Conservation (phyloP, 768 basidiomycete genomes). For the Psilocybe tampanensis region DNA sequence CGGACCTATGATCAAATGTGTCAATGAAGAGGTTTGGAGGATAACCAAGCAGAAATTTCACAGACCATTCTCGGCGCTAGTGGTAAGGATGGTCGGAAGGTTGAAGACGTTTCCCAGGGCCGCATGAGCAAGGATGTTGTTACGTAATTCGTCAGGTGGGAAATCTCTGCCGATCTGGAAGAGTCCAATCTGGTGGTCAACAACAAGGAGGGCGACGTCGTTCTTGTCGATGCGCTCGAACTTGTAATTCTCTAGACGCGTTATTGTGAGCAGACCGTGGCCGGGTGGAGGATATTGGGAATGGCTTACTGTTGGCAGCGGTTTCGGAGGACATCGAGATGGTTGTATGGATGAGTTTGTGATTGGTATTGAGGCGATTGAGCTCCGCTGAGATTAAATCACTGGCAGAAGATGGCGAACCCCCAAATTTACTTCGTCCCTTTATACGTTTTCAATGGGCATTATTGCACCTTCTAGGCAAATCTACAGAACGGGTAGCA, state of each 20-base stretch:
- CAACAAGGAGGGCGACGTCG: conserved; percentile 42
- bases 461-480: no score
- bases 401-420: no score
- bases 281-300: no score
- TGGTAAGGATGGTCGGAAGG: conserved; percentile 48
- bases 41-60: background rate
- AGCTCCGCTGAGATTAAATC: no score
- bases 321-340: no score
- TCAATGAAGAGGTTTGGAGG: background rate
- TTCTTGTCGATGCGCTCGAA: conserved; percentile 42
- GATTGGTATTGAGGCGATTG: no score
- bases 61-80: conserved; percentile 44
- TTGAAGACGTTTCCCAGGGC: conserved; percentile 46
- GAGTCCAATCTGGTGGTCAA: conserved; percentile 52
- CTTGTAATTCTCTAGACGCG: background rate
- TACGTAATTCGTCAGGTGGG: conserved; percentile 38
- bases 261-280: no score
- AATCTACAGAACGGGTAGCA: no score
- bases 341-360: no score
- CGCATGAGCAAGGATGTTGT: conserved; percentile 50
- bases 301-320: no score
- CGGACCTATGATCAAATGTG: conserved; percentile 33
- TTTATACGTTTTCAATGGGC: no score
- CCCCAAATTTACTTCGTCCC: no score
- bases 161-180: conserved; percentile 48